Evolutionary conservation across 495 filamentous ascomycete genomes (phyloP).

Genomic region (Aspergillus haitiensis): DNA sequence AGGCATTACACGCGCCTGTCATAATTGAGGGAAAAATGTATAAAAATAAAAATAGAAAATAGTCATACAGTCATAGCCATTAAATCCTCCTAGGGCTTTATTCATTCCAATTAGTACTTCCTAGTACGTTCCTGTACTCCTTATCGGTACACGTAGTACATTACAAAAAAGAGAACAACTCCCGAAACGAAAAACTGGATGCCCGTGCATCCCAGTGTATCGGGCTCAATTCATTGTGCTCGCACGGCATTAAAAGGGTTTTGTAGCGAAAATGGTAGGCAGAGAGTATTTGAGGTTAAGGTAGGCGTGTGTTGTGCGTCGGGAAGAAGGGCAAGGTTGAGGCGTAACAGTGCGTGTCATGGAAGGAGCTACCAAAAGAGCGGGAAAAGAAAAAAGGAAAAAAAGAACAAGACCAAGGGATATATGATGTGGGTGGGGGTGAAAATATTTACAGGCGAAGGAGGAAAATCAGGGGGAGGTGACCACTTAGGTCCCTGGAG

Average conservation of each 20-base stretch:
- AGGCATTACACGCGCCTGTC: no score
- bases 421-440: conserved; percentile 1
- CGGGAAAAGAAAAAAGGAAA: not conserved
- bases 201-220: conserved; percentile 9
- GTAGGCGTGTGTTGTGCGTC: not conserved
- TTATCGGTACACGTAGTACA: conserved; percentile 45
- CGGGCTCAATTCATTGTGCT: not conserved
- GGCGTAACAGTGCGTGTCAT: not conserved
- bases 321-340: not conserved
- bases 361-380: not conserved
- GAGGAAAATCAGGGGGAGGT: conserved; percentile 6
- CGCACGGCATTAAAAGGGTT: not conserved
- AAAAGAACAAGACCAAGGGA: not conserved
- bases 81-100: conserved; percentile 27
- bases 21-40: not conserved
- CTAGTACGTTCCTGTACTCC: conserved; percentile 32
- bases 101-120: conserved; percentile 29
- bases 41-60: conserved; percentile 20
- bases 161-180: conserved; percentile 19
- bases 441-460: conserved; percentile 45
- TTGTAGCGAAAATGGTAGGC: not conserved
- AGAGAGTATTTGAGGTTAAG: not conserved
- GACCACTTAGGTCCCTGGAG: conserved; percentile 36
- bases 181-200: conserved; percentile 5
- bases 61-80: conserved; percentile 44